These are phyloP conservation scores for Eutrema yunnanense DNA, from an alignment of 345 rosid species.

Conservation along the genomic window DNA sequence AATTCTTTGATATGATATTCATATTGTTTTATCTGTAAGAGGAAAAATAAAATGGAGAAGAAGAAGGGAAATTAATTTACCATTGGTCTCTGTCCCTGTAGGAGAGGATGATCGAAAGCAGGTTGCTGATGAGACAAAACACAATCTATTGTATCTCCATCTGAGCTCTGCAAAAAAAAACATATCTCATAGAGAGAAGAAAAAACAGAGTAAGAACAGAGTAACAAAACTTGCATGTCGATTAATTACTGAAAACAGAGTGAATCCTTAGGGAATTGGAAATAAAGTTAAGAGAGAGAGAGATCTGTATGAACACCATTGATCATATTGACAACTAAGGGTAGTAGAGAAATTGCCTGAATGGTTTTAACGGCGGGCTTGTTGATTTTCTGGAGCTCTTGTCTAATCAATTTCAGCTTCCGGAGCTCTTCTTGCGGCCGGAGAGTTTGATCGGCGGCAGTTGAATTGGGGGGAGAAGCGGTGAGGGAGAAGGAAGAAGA, in stretches of 20 bases:
- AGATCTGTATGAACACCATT: background rate
- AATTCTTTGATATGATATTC: background rate
- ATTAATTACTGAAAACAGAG: background rate
- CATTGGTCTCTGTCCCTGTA: conserved; percentile 65
- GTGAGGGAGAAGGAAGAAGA: conserved; percentile 35
- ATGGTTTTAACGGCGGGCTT: conserved; percentile 79
- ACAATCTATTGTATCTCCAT: conserved; percentile 87
- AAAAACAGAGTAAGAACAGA: conserved; percentile 3
- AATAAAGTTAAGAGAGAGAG: background rate
- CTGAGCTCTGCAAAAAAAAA: conserved; percentile 58
- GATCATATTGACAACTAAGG: background rate
- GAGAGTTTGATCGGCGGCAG: conserved; percentile 41
- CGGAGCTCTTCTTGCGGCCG: conserved; percentile 52
- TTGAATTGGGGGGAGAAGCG: conserved; percentile 25
- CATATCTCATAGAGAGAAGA: conserved; percentile 6
- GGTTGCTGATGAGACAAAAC: conserved; percentile 71
- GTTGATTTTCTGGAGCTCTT: conserved; percentile 76
- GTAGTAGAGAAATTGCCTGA: conserved; percentile 40
- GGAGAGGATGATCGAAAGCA: conserved; percentile 83
- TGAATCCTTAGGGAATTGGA: background rate
- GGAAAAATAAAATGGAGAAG: background rate
- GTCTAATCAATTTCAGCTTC: conserved; percentile 49
- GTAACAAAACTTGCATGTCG: background rate
- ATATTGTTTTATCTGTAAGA: background rate
- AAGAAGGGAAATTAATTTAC: conserved; percentile 29